Percentiles rank a stretch among this genome's conserved stretches.
phyloP scores from a whole-genome alignment of 2,329 filamentous ascomycete species.

The Dryadomyces quercivorus region DNA sequence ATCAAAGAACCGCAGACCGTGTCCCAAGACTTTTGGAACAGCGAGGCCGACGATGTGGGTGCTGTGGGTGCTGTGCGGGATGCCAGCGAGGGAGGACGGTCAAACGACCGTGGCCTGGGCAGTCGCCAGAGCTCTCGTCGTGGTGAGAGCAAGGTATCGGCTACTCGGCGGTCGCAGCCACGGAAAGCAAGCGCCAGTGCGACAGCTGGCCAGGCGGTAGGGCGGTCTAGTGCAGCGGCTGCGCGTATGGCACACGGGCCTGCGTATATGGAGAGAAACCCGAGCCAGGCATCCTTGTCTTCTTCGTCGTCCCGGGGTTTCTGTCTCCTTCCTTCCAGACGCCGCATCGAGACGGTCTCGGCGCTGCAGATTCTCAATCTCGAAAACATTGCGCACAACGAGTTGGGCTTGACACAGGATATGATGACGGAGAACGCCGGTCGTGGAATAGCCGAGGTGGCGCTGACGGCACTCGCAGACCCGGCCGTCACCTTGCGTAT shows the following conservation, averaged over 20 bases:
- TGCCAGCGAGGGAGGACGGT: slow-evolving; percentile 29
- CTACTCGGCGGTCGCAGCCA: slow-evolving; percentile 38
- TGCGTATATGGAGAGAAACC: not conserved
- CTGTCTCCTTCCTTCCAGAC: slow-evolving; percentile 41
- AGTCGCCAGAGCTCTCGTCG: slow-evolving; percentile 37
- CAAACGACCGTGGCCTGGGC: slow-evolving; percentile 37
- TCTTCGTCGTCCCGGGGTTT: slow-evolving; percentile 26
- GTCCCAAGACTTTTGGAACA: slow-evolving; percentile 54
- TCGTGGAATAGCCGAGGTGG: slow-evolving; percentile 75
- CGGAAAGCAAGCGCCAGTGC: slow-evolving; percentile 39
- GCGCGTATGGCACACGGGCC: slow-evolving; percentile 15
- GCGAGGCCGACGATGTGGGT: slow-evolving; percentile 52
- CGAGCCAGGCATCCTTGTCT: slow-evolving; percentile 10
- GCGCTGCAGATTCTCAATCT: slow-evolving; percentile 83
- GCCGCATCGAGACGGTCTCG: slow-evolving; percentile 49
- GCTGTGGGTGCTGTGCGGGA: not conserved
- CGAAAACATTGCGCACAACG: slow-evolving; percentile 79
- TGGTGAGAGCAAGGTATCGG: slow-evolving; percentile 39
- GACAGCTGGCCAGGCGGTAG: slow-evolving; percentile 25
- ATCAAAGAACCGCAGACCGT: slow-evolving; percentile 20
- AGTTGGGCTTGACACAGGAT: slow-evolving; percentile 76
- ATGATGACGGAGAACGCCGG: slow-evolving; percentile 89
- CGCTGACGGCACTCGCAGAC: slow-evolving; percentile 54
- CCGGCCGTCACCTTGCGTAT: slow-evolving; percentile 45
- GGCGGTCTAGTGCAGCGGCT: slow-evolving; percentile 31